Evolutionary conservation across 2,329 filamentous ascomycete genomes (phyloP).

Genomic region (Colletotrichum sp.): DNA sequence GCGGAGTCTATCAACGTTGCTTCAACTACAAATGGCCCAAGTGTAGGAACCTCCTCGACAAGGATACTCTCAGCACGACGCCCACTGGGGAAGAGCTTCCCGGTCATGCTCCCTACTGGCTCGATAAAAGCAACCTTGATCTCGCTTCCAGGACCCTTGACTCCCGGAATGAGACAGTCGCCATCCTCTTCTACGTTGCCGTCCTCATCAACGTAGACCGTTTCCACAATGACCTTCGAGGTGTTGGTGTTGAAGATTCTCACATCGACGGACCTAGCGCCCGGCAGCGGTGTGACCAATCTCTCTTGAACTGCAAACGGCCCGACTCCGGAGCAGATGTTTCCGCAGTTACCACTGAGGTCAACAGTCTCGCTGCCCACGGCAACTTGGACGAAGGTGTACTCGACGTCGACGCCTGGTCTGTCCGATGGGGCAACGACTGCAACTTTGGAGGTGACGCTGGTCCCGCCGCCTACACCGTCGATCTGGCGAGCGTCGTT

Average conservation of each 20-base stretch:
- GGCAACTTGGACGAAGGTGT: slow-evolving; percentile 67
- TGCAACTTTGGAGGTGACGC: slow-evolving; percentile 66
- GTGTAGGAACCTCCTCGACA: slow-evolving; percentile 35
- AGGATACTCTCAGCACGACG: slow-evolving; percentile 49
- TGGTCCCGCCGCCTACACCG: slow-evolving; percentile 66
- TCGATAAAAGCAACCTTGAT: slow-evolving; percentile 64
- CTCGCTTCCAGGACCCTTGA: slow-evolving; percentile 55
- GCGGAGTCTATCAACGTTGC: slow-evolving; percentile 40
- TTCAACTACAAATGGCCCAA: slow-evolving; percentile 31
- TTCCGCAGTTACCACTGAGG: slow-evolving; percentile 66
- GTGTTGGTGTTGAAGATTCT: slow-evolving; percentile 70
- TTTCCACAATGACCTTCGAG: slow-evolving; percentile 57
- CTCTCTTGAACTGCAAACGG: slow-evolving; percentile 63
- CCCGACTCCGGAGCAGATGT: slow-evolving; percentile 65
- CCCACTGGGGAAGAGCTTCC: slow-evolving; percentile 62
- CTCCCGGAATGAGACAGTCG: slow-evolving; percentile 63
- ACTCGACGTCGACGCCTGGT: slow-evolving; percentile 61
- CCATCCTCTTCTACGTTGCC: slow-evolving; percentile 54
- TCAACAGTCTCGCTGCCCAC: slow-evolving; percentile 61
- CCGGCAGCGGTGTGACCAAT: slow-evolving; percentile 33
- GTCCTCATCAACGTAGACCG: slow-evolving; percentile 52
- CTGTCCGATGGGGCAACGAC: slow-evolving; percentile 49
- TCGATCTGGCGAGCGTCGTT: slow-evolving; percentile 64
- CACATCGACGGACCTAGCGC: slow-evolving; percentile 23
- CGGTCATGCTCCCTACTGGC: slow-evolving; percentile 66